Evolutionary conservation across 2,329 filamentous ascomycete species (phyloP), one percentile per base, ranked within the genome.

Genomic region (Pestalotiopsis fici): DNA sequence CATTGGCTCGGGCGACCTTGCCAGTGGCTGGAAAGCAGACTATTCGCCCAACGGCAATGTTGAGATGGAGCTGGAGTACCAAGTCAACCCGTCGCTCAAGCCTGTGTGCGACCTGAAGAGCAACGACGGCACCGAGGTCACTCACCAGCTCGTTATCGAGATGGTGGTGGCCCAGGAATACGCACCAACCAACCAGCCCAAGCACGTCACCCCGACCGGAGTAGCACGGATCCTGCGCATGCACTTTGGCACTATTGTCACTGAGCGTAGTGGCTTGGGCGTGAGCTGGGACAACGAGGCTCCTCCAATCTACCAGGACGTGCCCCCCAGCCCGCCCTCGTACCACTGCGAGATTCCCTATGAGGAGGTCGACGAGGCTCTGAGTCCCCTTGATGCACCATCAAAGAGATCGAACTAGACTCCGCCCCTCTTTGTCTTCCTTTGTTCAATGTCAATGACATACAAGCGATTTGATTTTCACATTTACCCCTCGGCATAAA

Each of bases 271-370:
- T 23, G 95, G 95, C 21, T 87, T 97, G 77, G 95, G 95, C 63
- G 95, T 99, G 74, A 93, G 92, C 73, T 99, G 96, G 95, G 95
- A 98, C 73, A 95, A 98, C 80, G 95, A 99, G 83, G 90, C 93
- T 75, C 95, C 95, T 13, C 95, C 95, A 0, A 88, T 97, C 72
- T 99, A 99, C 81, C 92, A 96, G 79, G 94, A 98, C 76, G 94
- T 98, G 55, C 95, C 95, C 0, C 91, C 90, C 2, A 94, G 91
- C 74, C 95, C 95, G 61, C 95, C 95, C 0, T 86, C 84, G 5
- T 95, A 95, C 79, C 15, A 57, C 28, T 59, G 64, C 27, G 68
- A 66, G 5, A 64, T 69, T 21, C 47, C 65, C 15, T 66, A 67
- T 43, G 66, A 67, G 65, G 62, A 59, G n/a, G 55, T 67, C 18